Base-by-base conservation (phyloP, 176 grass and related monocot species). In the Dendrocalamus sinicus region DNA sequence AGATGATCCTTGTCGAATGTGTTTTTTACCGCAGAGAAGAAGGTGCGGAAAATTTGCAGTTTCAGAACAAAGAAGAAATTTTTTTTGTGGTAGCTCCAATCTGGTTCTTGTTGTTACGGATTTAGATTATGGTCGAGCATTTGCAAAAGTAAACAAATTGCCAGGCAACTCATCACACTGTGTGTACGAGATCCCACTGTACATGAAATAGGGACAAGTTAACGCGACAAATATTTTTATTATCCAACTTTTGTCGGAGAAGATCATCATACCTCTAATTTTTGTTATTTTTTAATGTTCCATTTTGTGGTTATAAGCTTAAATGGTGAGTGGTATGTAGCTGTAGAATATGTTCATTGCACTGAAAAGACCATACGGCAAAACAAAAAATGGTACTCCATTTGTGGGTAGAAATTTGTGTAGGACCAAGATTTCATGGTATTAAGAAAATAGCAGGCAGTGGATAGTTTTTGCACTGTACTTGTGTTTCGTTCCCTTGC, bases 331-430 rank as follows among this genome's bases (percentile, higher is more conserved):
- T 52, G 22, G 53, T 64, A 32, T 76, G 24, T 19, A 70, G 63
- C 32, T 70, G 77, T 54, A 89, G 70, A 59, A 86, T 90, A 90
- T 90, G 78, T 81, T 55, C 72, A 90, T 62, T 77, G 44, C 68
- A 69, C 23, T 46, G 63, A 90, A 86, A 81, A 70, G 63, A 86
- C 72, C 41, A 77, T 81, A 82, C 83, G 45, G 24, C 12, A 44
- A 70, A 70, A 69, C 47, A 59, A 6, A 22, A 85, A 85, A 60
- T 44, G 77, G n/a, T 3, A 32, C 22, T 14, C n/a, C 73, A 72
- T 35, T 60, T 68, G 78, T 76, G 19, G 53, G 61, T 22, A 41
- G 61, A 50, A 81, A 81, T 55, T 28, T 23, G 68, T 37, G 28
- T 19, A 40, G 40, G 26, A 24, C 2, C 8, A 41, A 88, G 19